Percentiles rank a stretch among this genome's conserved stretches.
Conservation (phyloP, 257 asterid genomes). For the Solanum chmielewskii region DNA sequence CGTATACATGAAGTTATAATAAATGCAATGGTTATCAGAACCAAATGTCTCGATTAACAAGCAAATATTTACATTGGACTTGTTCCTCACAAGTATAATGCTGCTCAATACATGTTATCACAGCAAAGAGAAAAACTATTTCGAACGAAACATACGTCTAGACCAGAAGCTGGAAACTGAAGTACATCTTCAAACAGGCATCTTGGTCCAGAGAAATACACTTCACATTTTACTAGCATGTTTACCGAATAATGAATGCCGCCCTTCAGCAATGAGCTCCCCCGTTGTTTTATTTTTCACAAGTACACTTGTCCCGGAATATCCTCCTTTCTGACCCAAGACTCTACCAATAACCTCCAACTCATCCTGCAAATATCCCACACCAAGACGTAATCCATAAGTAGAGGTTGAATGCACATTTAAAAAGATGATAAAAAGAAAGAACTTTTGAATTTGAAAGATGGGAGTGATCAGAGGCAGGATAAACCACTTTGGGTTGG, state of each 20-base stretch:
- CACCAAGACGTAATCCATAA: background rate
- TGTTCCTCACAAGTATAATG: background rate
- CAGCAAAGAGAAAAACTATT: background rate
- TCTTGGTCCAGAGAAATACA: background rate
- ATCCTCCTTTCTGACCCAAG: slow-evolving; percentile 49
- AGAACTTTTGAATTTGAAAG: background rate
- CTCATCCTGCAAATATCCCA: slow-evolving; percentile 53
- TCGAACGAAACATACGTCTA: background rate
- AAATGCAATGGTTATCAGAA: background rate
- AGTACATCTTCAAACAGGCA: background rate
- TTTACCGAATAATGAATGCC: slow-evolving; percentile 64
- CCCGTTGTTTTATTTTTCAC: slow-evolving; percentile 62
- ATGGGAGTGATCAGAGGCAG: background rate
- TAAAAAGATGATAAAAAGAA: background rate
- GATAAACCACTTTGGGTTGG: background rate
- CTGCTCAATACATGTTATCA: background rate
- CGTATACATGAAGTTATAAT: background rate
- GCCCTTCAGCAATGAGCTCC: slow-evolving; percentile 72
- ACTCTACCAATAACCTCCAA: slow-evolving; percentile 50
- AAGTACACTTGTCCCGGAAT: slow-evolving; percentile 50
- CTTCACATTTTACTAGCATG: slow-evolving; percentile 54
- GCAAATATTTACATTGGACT: background rate
- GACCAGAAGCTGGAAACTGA: background rate
- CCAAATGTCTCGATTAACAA: background rate
- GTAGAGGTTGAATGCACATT: background rate